These are phyloP conservation scores for Rhodosporidiobolus odoratus DNA, from an alignment of 768 basidiomycete species.

Conservation along the genomic window DNA sequence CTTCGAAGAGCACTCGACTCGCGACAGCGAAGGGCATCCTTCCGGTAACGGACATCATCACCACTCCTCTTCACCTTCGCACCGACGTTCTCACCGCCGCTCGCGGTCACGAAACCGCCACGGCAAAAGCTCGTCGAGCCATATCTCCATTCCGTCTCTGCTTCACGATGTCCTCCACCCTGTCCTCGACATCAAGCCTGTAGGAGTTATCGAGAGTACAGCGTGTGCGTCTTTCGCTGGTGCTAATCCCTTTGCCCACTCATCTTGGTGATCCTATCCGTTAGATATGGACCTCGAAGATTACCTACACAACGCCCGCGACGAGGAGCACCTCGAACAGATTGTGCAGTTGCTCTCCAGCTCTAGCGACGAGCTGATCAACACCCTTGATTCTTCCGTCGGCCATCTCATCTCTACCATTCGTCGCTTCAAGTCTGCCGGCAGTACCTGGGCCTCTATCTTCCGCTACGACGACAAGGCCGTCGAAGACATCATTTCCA, in stretches of 20 bases:
- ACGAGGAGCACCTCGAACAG: constrained; percentile 37
- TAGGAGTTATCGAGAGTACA: constrained; percentile 30
- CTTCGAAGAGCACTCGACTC: background rate
- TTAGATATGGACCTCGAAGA: constrained; percentile 30
- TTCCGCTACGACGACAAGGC: constrained; percentile 2
- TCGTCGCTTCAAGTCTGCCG: constrained; percentile 29
- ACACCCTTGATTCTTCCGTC: background rate
- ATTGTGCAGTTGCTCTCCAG: constrained; percentile 22
- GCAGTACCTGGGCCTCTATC: constrained; percentile 3
- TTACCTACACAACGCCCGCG: constrained; percentile 22
- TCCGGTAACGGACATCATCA: background rate
- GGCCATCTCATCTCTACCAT: constrained; percentile 27
- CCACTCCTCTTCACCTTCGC: background rate
- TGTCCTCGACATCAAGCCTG: constrained; percentile 19
- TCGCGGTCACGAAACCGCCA: constrained; percentile 4
- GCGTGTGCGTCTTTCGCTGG: background rate
- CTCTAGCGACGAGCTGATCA: constrained; percentile 12
- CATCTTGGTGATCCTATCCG: background rate
- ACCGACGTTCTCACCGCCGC: background rate
- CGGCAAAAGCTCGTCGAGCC: constrained; percentile 5
- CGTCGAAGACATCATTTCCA: background rate
- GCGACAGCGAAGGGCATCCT: background rate
- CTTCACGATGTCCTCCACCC: constrained; percentile 38
- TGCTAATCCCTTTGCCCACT: background rate
- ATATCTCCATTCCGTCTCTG: constrained; percentile 20